A percentile compares a stretch with the other conserved stretches of the same genome.
Conservation (phyloP, 1,284 basidiomycete genomes). For the Boletellus deceptivus region DNA sequence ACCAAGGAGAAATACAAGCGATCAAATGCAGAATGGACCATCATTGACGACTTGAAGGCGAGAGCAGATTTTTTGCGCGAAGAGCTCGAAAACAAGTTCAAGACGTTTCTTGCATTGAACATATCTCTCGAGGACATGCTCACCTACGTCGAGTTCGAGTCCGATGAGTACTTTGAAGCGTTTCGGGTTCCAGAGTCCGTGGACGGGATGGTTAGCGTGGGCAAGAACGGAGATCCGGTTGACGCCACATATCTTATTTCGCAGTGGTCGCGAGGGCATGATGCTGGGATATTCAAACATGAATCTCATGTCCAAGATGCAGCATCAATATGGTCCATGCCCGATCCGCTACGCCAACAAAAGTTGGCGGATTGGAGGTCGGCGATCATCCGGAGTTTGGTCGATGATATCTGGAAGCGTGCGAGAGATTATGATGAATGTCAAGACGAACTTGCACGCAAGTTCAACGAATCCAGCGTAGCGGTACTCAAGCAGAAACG, state of each 20-base stretch:
- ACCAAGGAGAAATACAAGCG: constrained; percentile 17
- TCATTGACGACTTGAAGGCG: constrained; percentile 40
- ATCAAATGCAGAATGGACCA: constrained; percentile 35
- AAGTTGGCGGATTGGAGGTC: constrained; percentile 40
- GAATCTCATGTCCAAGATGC: constrained; percentile 27
- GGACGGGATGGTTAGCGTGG: constrained; percentile 47
- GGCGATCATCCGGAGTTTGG: constrained; percentile 38
- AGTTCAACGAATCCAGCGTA: constrained; percentile 36
- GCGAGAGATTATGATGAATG: constrained; percentile 43
- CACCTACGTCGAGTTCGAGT: constrained; percentile 44
- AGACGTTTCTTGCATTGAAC: constrained; percentile 27
- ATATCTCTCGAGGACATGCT: constrained; percentile 34
- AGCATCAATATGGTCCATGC: constrained; percentile 47
- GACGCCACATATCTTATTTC: constrained; percentile 39
- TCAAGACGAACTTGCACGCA: constrained; percentile 37
- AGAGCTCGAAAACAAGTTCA: constrained; percentile 16
- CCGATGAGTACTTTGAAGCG: constrained; percentile 42
- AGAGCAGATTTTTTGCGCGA: constrained; percentile 21
- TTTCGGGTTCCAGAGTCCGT: constrained; percentile 42
- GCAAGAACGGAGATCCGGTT: constrained; percentile 37
- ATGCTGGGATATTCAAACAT: constrained; percentile 42
- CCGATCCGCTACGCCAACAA: constrained; percentile 28
- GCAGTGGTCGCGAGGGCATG: constrained; percentile 43
- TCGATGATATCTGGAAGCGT: constrained; percentile 34
- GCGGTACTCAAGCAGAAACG: constrained; percentile 43